Evolutionary conservation across 805 yeast species (phyloP).

Genomic region (Saturnispora halmiae): DNA sequence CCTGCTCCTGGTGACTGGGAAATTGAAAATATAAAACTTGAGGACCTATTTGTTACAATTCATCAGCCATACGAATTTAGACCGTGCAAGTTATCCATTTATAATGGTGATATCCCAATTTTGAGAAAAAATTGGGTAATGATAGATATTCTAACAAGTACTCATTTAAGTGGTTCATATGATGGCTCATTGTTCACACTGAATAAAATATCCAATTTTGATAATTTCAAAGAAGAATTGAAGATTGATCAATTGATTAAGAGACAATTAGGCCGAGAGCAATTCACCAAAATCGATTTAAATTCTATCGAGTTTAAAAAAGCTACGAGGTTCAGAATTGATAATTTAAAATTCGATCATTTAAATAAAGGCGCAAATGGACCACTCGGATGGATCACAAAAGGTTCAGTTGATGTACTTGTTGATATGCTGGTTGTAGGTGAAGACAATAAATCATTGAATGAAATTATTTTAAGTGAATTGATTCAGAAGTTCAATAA

Average conservation of each 20-base stretch:
- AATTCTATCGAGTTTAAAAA: slow-evolving; percentile 28
- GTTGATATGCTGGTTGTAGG: slow-evolving; percentile 84
- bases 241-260: slow-evolving; percentile 22
- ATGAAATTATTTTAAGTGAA: slow-evolving; percentile 32
- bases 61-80: slow-evolving; percentile 74
- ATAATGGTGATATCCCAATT: slow-evolving; percentile 69
- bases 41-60: slow-evolving; percentile 75
- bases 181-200: slow-evolving; percentile 90
- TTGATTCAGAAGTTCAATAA: slow-evolving; percentile 10
- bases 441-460: slow-evolving; percentile 30
- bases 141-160: slow-evolving; percentile 78
- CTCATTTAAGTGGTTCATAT: slow-evolving; percentile 79
- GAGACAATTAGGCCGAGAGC: slow-evolving; percentile 14
- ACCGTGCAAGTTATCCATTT: slow-evolving; percentile 82
- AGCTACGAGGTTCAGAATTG: slow-evolving; percentile 73
- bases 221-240: slow-evolving; percentile 34
- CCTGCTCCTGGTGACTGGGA: slow-evolving; percentile 89
- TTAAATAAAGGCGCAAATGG: slow-evolving; percentile 85
- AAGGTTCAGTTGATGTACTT: slow-evolving; percentile 85
- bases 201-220: slow-evolving; percentile 61
- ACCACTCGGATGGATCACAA: slow-evolving; percentile 94
- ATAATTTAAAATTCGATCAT: slow-evolving; percentile 79
- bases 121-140: slow-evolving; percentile 90
- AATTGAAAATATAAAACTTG: slow-evolving; percentile 70
- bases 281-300: slow-evolving; percentile 13